Evolutionary conservation across 768 basidiomycete genomes (phyloP), one percentile per base, ranked within the genome.

Genomic region (Mrakia blollopis): DNA sequence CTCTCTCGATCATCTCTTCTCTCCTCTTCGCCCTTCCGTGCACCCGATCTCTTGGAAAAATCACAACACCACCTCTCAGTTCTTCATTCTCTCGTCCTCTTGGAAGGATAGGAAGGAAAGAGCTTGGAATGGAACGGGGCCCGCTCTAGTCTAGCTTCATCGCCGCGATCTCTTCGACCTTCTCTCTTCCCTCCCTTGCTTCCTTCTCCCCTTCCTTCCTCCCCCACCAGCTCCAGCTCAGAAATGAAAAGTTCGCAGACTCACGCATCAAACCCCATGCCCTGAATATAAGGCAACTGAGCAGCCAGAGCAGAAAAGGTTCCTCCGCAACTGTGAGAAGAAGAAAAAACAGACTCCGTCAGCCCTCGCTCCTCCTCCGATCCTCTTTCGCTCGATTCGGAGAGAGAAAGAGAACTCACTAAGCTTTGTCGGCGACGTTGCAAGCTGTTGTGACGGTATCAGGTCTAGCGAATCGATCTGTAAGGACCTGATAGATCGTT

Each of bases 201-300:
- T 47, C 44, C 44, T 2, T 47, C 13, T 50, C 13, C 18, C 16
- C 7, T 50, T 7, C 7, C 47, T 50, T 50, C 14, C 47, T 50
- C 44, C 44, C 44, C 52, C 25, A 7, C 21, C 25, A 23, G 52
- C 8, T 23, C 18, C 28, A 35, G 52, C 6, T 7, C 2, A 18
- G 37, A 30, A n/a, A 39, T 11, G 50, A 35, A 47, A 23, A 61
- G 28, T 3, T 14, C 28, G 41, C 71, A 68, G 11, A 60, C 54
- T 62, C 71, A 18, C 82, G 65, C 82, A 74, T 84, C 81, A 75
- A 84, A 85, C 0, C 84, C 83, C 80, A 83, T 81, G 2, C 80
- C 81, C 39, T 83, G 80, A 57, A 85, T 82, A 68, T 85, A 85
- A 73, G 83, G 83, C 21, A 85, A 78, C 72, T 83, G 39, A 28